Evolutionary conservation across 176 grass and related monocot genomes (phyloP).

Genomic region (Stipa capillata): DNA sequence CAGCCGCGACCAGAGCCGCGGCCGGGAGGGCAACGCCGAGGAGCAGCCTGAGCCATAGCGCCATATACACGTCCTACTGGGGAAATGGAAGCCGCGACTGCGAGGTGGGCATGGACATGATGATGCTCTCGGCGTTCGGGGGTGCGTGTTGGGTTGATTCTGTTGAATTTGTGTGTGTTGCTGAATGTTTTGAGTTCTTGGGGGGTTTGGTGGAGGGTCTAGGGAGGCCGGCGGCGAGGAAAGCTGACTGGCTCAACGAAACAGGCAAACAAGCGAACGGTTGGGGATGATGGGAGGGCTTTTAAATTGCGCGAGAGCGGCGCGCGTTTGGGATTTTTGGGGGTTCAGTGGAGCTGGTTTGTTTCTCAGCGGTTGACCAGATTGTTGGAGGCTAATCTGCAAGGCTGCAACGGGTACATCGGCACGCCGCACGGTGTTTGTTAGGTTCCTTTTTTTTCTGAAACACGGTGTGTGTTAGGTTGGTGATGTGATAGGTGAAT

Average conservation of each 20-base stretch:
- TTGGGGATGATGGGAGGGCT: background rate
- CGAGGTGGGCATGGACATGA: background rate
- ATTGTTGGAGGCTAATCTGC: background rate
- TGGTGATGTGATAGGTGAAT: slow-evolving; percentile 6
- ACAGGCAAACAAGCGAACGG: background rate
- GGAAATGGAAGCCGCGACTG: background rate
- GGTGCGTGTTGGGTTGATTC: background rate
- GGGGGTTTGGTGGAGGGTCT: slow-evolving; percentile 22
- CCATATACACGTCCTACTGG: slow-evolving; percentile 16
- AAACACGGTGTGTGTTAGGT: background rate
- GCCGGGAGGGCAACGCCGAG: slow-evolving; percentile 19
- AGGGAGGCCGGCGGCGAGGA: background rate
- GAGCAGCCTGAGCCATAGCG: slow-evolving; percentile 35
- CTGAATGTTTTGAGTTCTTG: background rate
- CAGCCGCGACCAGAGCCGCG: slow-evolving; percentile 5
- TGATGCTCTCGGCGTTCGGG: background rate
- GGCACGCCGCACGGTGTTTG: background rate
- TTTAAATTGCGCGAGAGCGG: slow-evolving; percentile 14
- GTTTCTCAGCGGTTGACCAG: background rate
- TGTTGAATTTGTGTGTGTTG: background rate
- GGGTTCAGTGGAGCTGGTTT: too few relatives aligned
- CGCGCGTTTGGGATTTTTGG: background rate
- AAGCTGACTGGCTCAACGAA: slow-evolving; percentile 26
- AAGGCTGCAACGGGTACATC: background rate
- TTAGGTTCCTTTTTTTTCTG: background rate